Evolutionary conservation across 768 basidiomycete species (phyloP).

Genomic region (Termitomyces sp.): DNA sequence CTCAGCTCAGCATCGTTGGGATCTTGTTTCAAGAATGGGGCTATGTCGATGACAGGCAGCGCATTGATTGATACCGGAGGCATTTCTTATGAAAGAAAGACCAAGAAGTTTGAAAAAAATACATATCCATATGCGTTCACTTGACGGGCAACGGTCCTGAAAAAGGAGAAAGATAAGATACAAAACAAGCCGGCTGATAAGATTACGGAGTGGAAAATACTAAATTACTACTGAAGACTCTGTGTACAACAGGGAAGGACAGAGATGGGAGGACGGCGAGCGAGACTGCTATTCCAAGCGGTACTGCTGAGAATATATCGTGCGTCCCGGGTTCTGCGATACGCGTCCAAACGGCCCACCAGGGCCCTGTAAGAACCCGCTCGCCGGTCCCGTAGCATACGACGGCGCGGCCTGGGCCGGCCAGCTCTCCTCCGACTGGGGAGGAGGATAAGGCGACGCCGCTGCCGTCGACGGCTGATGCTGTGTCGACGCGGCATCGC

Average conservation of each 20-base stretch:
- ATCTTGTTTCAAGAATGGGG: constrained; percentile 49
- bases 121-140: background rate
- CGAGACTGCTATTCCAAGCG: constrained; percentile 11
- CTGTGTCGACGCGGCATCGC: constrained; percentile 12
- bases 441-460: constrained; percentile 13
- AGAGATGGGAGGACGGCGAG: background rate
- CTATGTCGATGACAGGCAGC: constrained; percentile 71
- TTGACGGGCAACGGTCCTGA: background rate
- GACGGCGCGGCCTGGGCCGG: constrained; percentile 19
- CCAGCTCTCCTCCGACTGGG: constrained; percentile 18
- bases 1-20: constrained; percentile 31
- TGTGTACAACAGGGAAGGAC: background rate
- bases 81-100: background rate
- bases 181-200: constrained; percentile 11
- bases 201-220: constrained; percentile 12
- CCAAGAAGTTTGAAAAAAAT: background rate
- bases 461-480: constrained; percentile 11
- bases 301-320: constrained; percentile 50
- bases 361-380: constrained; percentile 43
- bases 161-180: constrained; percentile 13
- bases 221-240: constrained; percentile 1
- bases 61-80: constrained; percentile 10
- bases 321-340: constrained; percentile 50
- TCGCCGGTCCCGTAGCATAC: constrained; percentile 41
- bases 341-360: constrained; percentile 33